Base-by-base conservation (phyloP, 2,329 filamentous ascomycete species). In the Apiospora arundinis region DNA sequence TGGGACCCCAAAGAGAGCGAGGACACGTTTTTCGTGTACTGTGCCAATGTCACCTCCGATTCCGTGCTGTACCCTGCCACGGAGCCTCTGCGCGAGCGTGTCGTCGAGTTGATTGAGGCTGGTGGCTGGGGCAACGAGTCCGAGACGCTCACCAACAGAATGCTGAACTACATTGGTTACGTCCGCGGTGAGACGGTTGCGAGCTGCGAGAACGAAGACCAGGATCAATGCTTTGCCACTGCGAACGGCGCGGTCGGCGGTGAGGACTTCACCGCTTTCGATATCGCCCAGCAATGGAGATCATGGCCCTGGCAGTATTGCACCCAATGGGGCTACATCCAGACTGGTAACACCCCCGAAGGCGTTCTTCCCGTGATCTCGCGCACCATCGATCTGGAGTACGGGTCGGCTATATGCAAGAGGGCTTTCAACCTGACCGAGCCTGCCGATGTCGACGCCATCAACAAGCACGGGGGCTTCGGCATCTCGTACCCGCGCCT, bases 401-500 rank as follows among this genome's bases (percentile, higher is more conserved):
- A 91, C 79, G 80, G 85, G 2, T 89, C 88, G 0, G 80, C 87
- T 4, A 84, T 91, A 75, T 97, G 94, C 83, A 84, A 85, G 0
- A 83, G 88, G 9, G 88, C 89, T 0, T 97, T 95, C 85, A 92
- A 92, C 81, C 90, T 95, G 77, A 90, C 87, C 0, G 80, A 83
- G 0, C 88, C 87, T 0, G 88, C 94, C 0, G 85, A 95, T 68
- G 82, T 92, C 0, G 85, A 89, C 0, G 84, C 85, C 0, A 90
- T 96, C 80, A 96, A 97, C 84, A 90, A 92, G 77, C 92, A 92
- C 74, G 94, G 94, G 56, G 92, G 90, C 16, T 93, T 91, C 80
- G 83, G 88, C 78, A 92, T 96, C 75, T 87, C 88, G 60, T 94
- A 94, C 78, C 88, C 91, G 0, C 91, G 94, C 1, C 87, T 97